phyloP scores from a whole-genome alignment of 306 rosid species.

The Delonix regia region DNA sequence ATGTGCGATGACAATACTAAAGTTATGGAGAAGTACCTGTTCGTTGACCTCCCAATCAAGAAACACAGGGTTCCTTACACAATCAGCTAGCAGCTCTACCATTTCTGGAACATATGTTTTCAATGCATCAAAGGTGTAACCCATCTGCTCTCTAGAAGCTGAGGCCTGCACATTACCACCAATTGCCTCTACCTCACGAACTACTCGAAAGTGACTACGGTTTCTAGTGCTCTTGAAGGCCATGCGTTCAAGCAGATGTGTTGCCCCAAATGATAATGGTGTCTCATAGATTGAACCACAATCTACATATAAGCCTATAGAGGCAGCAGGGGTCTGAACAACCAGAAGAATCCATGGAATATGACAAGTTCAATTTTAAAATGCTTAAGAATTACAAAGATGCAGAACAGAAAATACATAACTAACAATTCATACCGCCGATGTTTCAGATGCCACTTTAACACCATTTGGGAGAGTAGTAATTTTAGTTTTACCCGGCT shows the following conservation, averaged over 20 bases:
- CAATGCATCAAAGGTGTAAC: constrained; percentile 84
- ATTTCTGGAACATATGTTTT: constrained; percentile 89
- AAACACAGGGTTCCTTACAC: constrained; percentile 78
- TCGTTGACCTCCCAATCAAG: constrained; percentile 97
- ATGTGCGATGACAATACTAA: neutral
- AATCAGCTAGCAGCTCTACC: constrained; percentile 90
- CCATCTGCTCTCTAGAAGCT: constrained; percentile 93
- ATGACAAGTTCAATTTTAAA: neutral
- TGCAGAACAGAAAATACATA: neutral
- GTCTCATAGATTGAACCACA: constrained; percentile 87
- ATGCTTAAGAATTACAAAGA: neutral
- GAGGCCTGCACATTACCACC: constrained; percentile 90
- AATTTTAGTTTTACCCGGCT: constrained; percentile 63
- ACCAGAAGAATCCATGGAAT: constrained; percentile 31
- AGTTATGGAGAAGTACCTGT: constrained; percentile 57
- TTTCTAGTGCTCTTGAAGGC: constrained; percentile 89
- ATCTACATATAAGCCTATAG: constrained; percentile 79
- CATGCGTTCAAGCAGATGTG: constrained; percentile 87
- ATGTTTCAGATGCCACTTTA: constrained; percentile 77
- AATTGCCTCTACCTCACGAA: constrained; percentile 92
- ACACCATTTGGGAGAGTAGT: constrained; percentile 84
- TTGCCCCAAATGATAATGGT: constrained; percentile 69
- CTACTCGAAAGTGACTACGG: constrained; percentile 82
- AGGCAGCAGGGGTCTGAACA: constrained; percentile 75
- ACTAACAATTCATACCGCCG: constrained; percentile 50